A percentile compares a stretch with the other conserved stretches of the same genome.
Evolutionary conservation across 1,284 basidiomycete species (phyloP).

Genomic region (Coriolopsis trogii): DNA sequence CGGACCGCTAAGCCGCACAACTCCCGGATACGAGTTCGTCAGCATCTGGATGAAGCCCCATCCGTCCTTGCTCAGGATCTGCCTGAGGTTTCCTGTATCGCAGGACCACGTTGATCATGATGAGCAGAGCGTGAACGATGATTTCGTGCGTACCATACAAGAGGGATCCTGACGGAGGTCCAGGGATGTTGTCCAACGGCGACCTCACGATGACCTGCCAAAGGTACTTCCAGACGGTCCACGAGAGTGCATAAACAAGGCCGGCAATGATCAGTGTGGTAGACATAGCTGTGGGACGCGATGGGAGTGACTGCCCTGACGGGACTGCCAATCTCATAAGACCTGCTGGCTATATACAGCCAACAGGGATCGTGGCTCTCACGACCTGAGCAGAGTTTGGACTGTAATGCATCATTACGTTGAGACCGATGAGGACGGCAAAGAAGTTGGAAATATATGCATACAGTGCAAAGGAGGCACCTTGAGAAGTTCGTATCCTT

Average conservation of each 20-base stretch:
- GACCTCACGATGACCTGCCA: not conserved
- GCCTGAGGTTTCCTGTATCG: conserved; percentile 19
- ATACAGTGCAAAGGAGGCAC: too few species aligned
- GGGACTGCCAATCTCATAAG: too few species aligned
- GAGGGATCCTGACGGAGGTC: conserved; percentile 11
- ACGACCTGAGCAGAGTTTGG: too few species aligned
- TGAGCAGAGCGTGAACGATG: not conserved
- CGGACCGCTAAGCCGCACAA: conserved; percentile 12
- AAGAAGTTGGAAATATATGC: too few species aligned
- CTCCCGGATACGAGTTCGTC: conserved; percentile 6
- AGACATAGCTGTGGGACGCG: too few species aligned
- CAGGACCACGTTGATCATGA: not conserved
- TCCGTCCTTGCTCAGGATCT: conserved; percentile 19
- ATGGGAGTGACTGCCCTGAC: too few species aligned
- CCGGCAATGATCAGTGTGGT: too few species aligned
- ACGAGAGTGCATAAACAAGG: not conserved
- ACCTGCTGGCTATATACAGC: too few species aligned
- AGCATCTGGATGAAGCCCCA: conserved; percentile 21
- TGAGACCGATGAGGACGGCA: too few species aligned
- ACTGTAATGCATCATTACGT: too few species aligned
- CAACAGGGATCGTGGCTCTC: too few species aligned
- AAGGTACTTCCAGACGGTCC: not conserved
- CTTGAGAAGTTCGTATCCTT: too few species aligned
- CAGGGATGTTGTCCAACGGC: conserved; percentile 1
- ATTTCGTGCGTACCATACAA: conserved; percentile 2